Conservation (phyloP, 805 yeast species). For the Candida succiphila region DNA sequence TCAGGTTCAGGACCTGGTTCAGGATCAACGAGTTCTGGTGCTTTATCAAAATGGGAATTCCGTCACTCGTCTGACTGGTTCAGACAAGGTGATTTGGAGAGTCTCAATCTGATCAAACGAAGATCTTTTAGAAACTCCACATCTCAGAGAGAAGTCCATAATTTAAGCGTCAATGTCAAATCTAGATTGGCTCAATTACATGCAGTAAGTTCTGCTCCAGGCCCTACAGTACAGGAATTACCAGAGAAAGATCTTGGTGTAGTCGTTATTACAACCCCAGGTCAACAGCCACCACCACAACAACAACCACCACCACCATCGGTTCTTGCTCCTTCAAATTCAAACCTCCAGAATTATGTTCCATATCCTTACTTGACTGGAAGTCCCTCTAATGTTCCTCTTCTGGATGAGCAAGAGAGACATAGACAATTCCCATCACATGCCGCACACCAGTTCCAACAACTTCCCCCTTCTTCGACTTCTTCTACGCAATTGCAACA, state of each 20-base stretch:
- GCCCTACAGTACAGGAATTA: constrained; percentile 1
- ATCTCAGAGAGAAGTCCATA: constrained; percentile 20
- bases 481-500: constrained; percentile 5
- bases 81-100: constrained; percentile 70
- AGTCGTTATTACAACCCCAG: too few species aligned
- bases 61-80: constrained; percentile 74
- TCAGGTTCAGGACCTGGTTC: constrained; percentile 9
- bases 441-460: constrained; percentile 2
- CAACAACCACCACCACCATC: background rate
- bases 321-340: background rate
- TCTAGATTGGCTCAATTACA: too few species aligned
- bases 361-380: constrained; percentile 14
- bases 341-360: constrained; percentile 7
- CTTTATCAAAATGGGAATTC: constrained; percentile 63
- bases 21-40: constrained; percentile 1
- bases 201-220: too few species aligned
- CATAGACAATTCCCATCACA: constrained; percentile 4
- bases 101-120: constrained; percentile 68
- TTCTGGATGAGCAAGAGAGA: constrained; percentile 3
- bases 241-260: background rate
- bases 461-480: constrained; percentile 1
- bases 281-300: background rate
- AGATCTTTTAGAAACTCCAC: constrained; percentile 35
- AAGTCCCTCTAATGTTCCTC: too few species aligned
- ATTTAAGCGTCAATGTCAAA: too few species aligned